These are phyloP conservation scores for Lactarius deliciosus DNA, from an alignment of 768 basidiomycete genomes.

Conservation along the genomic window DNA sequence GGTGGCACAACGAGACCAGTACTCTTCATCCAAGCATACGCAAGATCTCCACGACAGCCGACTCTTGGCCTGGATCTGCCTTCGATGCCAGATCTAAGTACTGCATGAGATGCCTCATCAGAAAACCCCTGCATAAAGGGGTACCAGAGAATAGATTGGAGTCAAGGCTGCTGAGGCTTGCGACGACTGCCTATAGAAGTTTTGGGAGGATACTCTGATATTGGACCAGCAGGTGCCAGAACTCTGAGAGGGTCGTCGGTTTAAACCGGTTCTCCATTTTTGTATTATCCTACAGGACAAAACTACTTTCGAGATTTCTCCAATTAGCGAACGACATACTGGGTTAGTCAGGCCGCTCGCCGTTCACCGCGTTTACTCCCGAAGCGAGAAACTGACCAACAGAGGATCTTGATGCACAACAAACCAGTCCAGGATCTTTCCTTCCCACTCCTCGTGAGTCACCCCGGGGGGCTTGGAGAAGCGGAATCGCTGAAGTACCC, in stretches of 20 bases:
- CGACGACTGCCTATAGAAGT: not conserved
- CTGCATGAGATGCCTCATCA: constrained; percentile 2
- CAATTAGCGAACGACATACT: no score
- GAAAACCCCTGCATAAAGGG: not conserved
- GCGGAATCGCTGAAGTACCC: not conserved
- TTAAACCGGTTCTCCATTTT: no score
- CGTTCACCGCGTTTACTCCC: not conserved
- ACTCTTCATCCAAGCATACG: not conserved
- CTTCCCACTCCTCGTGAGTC: not conserved
- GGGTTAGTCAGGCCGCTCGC: no score
- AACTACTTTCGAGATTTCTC: no score
- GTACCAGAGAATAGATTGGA: not conserved
- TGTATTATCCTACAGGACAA: no score
- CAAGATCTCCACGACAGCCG: not conserved
- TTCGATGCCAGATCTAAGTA: constrained; percentile 7
- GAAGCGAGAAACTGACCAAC: not conserved
- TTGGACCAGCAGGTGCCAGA: no score
- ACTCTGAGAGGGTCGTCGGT: no score
- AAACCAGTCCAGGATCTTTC: not conserved
- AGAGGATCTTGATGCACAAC: not conserved
- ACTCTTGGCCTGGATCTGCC: constrained; percentile 2
- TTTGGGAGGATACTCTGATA: not conserved
- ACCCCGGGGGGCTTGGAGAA: not conserved
- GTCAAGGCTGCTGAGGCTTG: not conserved
- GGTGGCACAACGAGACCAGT: not conserved